These are phyloP conservation scores for Nakazawaea sp. DNA, from an alignment of 805 yeast species.

Conservation along the genomic window DNA sequence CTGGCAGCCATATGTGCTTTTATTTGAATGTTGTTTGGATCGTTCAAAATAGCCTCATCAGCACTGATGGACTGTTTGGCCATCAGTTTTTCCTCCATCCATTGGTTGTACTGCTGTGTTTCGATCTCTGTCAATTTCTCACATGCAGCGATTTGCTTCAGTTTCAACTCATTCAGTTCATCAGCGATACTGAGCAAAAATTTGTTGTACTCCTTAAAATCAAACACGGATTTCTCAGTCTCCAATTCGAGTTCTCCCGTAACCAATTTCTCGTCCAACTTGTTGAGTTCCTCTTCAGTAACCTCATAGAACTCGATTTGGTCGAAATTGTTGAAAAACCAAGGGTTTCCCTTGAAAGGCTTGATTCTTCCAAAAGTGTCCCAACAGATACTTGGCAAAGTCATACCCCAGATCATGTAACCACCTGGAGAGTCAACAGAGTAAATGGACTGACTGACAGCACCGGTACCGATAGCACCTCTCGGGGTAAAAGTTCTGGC, in stretches of 20 bases:
- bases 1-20: constrained; percentile 26
- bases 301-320: constrained; percentile 30
- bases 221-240: constrained; percentile 23
- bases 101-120: constrained; percentile 15
- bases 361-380: constrained; percentile 24
- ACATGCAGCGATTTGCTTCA: constrained; percentile 12
- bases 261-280: constrained; percentile 22
- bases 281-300: constrained; percentile 19
- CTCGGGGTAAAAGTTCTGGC: constrained; percentile 25
- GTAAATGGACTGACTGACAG: constrained; percentile 21
- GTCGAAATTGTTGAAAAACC: constrained; percentile 26
- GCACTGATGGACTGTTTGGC: constrained; percentile 16
- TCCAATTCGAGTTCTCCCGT: constrained; percentile 23
- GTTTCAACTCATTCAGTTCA: constrained; percentile 18
- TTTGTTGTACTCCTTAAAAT: constrained; percentile 23
- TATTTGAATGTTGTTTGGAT: constrained; percentile 18
- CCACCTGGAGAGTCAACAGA: constrained; percentile 27
- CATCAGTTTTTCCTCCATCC: constrained; percentile 19
- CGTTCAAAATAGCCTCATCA: constrained; percentile 15
- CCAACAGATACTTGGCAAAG: constrained; percentile 24
- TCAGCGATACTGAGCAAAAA: constrained; percentile 22
- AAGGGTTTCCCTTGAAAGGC: constrained; percentile 18
- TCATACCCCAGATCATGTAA: constrained; percentile 26
- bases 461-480: constrained; percentile 24
- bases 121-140: constrained; percentile 12